These are phyloP conservation scores for Lactarius trivialis DNA, from an alignment of 768 basidiomycete genomes.

Conservation along the genomic window DNA sequence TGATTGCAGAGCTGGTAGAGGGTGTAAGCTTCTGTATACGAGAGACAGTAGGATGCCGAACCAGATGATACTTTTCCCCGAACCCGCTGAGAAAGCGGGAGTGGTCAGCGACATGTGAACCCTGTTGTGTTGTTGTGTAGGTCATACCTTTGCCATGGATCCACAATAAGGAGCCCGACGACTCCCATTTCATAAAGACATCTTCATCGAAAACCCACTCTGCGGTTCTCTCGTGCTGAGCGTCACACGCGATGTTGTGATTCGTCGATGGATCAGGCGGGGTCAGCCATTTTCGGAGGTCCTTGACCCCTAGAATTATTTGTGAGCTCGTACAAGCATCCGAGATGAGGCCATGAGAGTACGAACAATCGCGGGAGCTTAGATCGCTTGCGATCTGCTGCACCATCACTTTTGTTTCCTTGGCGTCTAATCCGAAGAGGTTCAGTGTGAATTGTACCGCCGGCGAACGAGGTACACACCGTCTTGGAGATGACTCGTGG, in stretches of 20 bases:
- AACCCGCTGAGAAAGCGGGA: not conserved
- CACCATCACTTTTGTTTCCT: not conserved
- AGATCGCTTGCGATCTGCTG: not conserved
- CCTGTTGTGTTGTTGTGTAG: not conserved
- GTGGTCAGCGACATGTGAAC: not conserved
- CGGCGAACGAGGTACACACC: not conserved
- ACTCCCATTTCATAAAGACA: not conserved
- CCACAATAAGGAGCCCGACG: not conserved
- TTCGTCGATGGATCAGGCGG: not conserved
- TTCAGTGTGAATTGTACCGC: too few species aligned
- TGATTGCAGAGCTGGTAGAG: not conserved
- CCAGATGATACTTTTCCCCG: not conserved
- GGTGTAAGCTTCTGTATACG: not conserved
- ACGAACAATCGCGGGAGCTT: not conserved
- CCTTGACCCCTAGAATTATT: not conserved
- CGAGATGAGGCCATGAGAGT: not conserved
- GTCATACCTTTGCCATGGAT: not conserved
- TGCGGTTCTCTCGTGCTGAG: not conserved
- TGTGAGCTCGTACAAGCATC: not conserved
- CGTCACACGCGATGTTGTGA: not conserved
- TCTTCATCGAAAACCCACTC: not conserved
- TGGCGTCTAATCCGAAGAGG: not conserved
- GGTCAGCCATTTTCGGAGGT: not conserved
- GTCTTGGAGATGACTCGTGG: not conserved
- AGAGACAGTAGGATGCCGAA: not conserved